These are phyloP conservation scores for Globisporangium cederbergense DNA, from an alignment of 352 stramenopile species.

Conservation along the genomic window DNA sequence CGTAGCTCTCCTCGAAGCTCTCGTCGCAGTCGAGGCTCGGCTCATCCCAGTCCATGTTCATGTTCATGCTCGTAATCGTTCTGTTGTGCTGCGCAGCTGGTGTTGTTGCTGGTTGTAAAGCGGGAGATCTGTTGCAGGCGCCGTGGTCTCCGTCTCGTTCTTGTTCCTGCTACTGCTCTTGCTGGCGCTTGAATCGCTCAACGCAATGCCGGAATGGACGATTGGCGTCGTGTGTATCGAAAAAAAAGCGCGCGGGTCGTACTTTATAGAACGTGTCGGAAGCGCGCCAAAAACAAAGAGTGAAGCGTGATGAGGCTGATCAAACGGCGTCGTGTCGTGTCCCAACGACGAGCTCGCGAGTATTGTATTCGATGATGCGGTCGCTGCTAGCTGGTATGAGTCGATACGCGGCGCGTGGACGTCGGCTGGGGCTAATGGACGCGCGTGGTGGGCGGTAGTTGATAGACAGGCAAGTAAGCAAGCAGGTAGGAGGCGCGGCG, in stretches of 20 bases:
- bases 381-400: background rate
- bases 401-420: background rate
- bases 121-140: background rate
- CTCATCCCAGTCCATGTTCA: conserved; percentile 61
- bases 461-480: background rate
- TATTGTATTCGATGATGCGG: background rate
- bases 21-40: conserved; percentile 73
- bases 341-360: background rate
- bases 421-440: background rate
- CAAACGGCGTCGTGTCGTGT: conserved; percentile 2
- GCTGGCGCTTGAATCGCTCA: background rate
- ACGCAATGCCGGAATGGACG: background rate
- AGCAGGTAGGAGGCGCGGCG: background rate
- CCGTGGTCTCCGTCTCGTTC: background rate
- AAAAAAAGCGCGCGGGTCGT: background rate
- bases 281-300: conserved; percentile 9
- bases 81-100: background rate
- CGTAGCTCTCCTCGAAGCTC: conserved; percentile 60
- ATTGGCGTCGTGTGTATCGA: background rate
- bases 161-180: background rate
- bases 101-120: background rate
- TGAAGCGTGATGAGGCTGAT: background rate
- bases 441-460: background rate
- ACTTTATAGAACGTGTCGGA: conserved; percentile 11
- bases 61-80: conserved; percentile 16